Conservation (phyloP, 805 yeast species). For the Kluyveromyces starmeri region DNA sequence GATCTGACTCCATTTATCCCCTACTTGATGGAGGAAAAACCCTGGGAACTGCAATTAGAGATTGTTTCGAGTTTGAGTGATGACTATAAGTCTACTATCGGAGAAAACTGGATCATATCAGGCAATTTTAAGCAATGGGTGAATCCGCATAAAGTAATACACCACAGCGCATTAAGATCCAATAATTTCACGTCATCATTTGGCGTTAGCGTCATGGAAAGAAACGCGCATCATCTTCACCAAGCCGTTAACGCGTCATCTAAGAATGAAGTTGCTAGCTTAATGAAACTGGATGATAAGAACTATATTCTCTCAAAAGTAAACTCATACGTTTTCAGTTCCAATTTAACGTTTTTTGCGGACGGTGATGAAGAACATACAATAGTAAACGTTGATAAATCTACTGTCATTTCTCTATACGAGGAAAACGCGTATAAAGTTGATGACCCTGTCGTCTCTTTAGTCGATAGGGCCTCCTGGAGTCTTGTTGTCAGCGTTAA, state of each 20-base stretch:
- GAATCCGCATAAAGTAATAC: constrained; percentile 14
- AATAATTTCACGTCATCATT: constrained; percentile 7
- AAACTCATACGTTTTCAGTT: constrained; percentile 26
- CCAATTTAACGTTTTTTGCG: constrained; percentile 31
- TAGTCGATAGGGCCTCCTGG: constrained; percentile 9
- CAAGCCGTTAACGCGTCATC: constrained; percentile 16
- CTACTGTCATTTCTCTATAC: constrained; percentile 12
- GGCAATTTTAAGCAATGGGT: constrained; percentile 52
- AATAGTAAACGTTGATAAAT: constrained; percentile 8
- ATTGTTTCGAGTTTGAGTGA: constrained; percentile 43
- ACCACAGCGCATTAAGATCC: constrained; percentile 5
- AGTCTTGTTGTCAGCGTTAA: constrained; percentile 6
- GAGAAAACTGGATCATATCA: constrained; percentile 52
- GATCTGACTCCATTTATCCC: constrained; percentile 69
- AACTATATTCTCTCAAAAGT: neutral
- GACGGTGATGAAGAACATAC: constrained; percentile 35
- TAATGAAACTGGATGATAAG: constrained; percentile 1
- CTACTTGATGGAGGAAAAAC: constrained; percentile 43
- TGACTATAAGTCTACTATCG: constrained; percentile 27
- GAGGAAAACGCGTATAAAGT: neutral
- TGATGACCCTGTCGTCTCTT: constrained; percentile 1
- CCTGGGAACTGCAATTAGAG: constrained; percentile 37
- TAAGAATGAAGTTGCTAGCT: constrained; percentile 8
- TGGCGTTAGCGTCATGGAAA: constrained; percentile 8
- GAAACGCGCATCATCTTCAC: constrained; percentile 11